Conservation (phyloP, 176 grass and related monocot species). For the Musa schizocarpa region DNA sequence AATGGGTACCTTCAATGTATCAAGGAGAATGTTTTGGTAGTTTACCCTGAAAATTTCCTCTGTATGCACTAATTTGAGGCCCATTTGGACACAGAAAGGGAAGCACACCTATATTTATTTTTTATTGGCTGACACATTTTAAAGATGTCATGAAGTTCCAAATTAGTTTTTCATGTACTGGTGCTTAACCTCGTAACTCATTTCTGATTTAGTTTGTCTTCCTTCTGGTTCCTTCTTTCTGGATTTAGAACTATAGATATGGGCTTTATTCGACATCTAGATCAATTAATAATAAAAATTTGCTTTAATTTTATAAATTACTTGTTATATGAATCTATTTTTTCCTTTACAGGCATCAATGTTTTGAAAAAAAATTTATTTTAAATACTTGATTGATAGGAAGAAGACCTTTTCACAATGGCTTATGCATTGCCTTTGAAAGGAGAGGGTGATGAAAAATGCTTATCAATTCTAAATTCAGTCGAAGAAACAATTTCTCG, state of each 20-base stretch:
- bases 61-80: no score
- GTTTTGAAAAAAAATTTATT: slow-evolving; percentile 2
- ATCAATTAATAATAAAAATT: no score
- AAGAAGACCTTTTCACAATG: slow-evolving; percentile 85
- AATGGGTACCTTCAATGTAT: no score
- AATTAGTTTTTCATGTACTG: no score
- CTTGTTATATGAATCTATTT: background rate
- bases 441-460: slow-evolving; percentile 76
- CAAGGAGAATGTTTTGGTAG: no score
- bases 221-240: background rate
- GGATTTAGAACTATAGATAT: background rate
- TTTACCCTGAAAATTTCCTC: no score
- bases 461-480: slow-evolving; percentile 75
- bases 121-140: no score
- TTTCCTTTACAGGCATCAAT: background rate
- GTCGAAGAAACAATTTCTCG: slow-evolving; percentile 91
- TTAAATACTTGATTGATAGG: slow-evolving; percentile 40
- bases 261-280: no score
- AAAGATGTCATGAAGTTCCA: no score
- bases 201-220: background rate
- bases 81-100: no score
- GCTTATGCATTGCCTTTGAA: slow-evolving; percentile 88
- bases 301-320: background rate
- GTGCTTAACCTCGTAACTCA: no score
- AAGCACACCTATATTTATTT: no score